These are phyloP conservation scores for Uronychia setigera DNA, from an alignment of 73 alveolate genomes.

Conservation along the genomic window DNA sequence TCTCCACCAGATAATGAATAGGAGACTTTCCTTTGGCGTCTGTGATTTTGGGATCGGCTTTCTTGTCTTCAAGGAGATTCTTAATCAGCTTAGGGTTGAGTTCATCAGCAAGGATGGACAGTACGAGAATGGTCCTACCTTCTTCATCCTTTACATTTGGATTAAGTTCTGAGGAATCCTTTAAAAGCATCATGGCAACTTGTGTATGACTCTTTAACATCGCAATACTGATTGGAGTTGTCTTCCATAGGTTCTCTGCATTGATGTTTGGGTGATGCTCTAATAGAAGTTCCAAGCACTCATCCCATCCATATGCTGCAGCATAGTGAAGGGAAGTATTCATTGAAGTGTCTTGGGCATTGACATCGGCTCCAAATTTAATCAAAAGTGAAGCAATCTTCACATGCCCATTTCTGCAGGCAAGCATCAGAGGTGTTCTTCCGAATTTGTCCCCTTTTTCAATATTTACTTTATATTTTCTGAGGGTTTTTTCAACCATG, in stretches of 20 bases:
- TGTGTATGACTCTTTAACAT: constrained; percentile 89
- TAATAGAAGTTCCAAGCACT: constrained; percentile 74
- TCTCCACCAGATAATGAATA: constrained; percentile 66
- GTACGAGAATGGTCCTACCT: constrained; percentile 90
- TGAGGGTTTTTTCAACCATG: constrained; percentile 19
- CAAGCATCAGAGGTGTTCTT: constrained; percentile 85
- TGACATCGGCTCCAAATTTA: constrained; percentile 76
- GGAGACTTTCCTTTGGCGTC: constrained; percentile 89
- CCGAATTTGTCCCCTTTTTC: constrained; percentile 68
- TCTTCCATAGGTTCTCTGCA: constrained; percentile 85
- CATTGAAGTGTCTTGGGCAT: constrained; percentile 79
- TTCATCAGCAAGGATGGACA: constrained; percentile 68
- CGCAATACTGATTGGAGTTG: constrained; percentile 93
- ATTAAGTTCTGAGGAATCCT: constrained; percentile 63
- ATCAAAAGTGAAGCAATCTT: constrained; percentile 72
- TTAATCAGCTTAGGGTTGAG: constrained; percentile 75
- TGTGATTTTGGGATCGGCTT: constrained; percentile 82
- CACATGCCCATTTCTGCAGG: constrained; percentile 86
- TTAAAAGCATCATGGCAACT: constrained; percentile 80
- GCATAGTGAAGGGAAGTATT: constrained; percentile 94
- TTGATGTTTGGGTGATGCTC: constrained; percentile 74
- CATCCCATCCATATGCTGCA: constrained; percentile 81
- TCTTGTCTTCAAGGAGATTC: constrained; percentile 78
- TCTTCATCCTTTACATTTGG: constrained; percentile 94
- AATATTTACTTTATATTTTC: constrained; percentile 23